phyloP scores from a whole-genome alignment of 2,329 filamentous ascomycete genomes.

The Beauveria medogensis region DNA sequence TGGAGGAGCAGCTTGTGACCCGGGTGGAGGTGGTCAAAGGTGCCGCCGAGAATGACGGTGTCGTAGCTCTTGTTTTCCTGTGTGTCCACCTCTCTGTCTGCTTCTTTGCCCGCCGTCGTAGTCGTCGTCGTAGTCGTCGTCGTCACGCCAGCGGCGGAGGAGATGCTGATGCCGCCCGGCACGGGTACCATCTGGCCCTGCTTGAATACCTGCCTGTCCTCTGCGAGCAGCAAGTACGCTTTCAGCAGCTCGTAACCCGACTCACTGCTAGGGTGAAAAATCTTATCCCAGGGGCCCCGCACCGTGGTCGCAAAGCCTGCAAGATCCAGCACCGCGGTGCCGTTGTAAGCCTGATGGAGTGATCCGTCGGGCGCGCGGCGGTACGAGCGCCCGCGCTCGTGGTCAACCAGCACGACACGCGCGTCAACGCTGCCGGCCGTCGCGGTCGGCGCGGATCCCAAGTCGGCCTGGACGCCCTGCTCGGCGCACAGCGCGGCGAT shows the following conservation, averaged over 20 bases:
- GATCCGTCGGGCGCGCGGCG: conserved; percentile 24
- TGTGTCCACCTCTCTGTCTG: neutral
- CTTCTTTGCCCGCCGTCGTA: neutral
- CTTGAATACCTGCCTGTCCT: conserved; percentile 37
- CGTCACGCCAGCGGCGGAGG: neutral
- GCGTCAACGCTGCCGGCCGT: conserved; percentile 64
- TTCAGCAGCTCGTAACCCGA: conserved; percentile 51
- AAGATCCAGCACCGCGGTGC: conserved; percentile 41
- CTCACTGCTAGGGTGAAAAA: conserved; percentile 61
- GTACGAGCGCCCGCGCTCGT: conserved; percentile 32
- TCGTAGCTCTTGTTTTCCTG: conserved; percentile 17
- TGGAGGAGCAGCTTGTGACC: conserved; percentile 95
- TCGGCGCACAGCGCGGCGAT: conserved; percentile 63
- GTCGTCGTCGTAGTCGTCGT: neutral
- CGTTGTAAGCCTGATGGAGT: conserved; percentile 31
- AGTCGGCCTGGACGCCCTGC: conserved; percentile 51
- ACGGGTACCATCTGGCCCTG: conserved; percentile 45
- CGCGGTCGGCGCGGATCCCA: conserved; percentile 20
- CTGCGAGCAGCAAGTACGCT: conserved; percentile 38
- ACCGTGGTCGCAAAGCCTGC: conserved; percentile 43
- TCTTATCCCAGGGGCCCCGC: conserved; percentile 50
- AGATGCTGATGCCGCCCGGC: conserved; percentile 43
- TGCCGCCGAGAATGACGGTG: conserved; percentile 74
- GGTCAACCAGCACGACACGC: conserved; percentile 65
- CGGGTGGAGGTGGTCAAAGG: conserved; percentile 91